These are phyloP conservation scores for Kewa caespitosa DNA, from an alignment of 179 eudicot species.

Conservation along the genomic window DNA sequence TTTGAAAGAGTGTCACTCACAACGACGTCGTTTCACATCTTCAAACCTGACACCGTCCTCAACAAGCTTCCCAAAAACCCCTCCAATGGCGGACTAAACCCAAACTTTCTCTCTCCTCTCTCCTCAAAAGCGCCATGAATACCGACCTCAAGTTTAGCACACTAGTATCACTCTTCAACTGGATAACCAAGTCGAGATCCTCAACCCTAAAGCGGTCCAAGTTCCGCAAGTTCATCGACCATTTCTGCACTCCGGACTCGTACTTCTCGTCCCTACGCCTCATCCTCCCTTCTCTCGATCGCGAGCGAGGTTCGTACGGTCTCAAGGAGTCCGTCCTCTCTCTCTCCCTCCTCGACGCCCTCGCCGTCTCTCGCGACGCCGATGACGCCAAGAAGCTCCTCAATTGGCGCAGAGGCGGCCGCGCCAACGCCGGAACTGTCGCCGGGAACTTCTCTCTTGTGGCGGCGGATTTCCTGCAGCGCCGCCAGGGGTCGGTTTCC, in stretches of 20 bases:
- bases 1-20: too few species aligned
- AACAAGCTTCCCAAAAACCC: slow-evolving; percentile 24
- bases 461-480: slow-evolving; percentile 71
- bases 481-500: slow-evolving; percentile 69
- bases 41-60: slow-evolving; percentile 9
- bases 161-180: slow-evolving; percentile 58
- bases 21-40: too few species aligned
- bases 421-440: slow-evolving; percentile 54
- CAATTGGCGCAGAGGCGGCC: slow-evolving; percentile 97
- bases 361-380: slow-evolving; percentile 77
- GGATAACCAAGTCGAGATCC: slow-evolving; percentile 50
- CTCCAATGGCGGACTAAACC: slow-evolving; percentile 33
- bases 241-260: slow-evolving; percentile 56
- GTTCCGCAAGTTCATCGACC: slow-evolving; percentile 75
- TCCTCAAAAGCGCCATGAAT: neutral
- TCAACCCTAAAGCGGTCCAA: slow-evolving; percentile 56
- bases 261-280: slow-evolving; percentile 72
- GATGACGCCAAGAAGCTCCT: slow-evolving; percentile 65
- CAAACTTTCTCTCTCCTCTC: slow-evolving; percentile 25
- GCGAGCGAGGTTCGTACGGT: slow-evolving; percentile 85
- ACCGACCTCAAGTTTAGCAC: slow-evolving; percentile 57
- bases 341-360: slow-evolving; percentile 68
- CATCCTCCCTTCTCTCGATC: slow-evolving; percentile 69
- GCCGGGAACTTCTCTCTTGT: slow-evolving; percentile 82
- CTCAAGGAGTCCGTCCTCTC: slow-evolving; percentile 80